Base-by-base conservation (phyloP, 2,329 filamentous ascomycete genomes). In the Epichloe elymi region DNA sequence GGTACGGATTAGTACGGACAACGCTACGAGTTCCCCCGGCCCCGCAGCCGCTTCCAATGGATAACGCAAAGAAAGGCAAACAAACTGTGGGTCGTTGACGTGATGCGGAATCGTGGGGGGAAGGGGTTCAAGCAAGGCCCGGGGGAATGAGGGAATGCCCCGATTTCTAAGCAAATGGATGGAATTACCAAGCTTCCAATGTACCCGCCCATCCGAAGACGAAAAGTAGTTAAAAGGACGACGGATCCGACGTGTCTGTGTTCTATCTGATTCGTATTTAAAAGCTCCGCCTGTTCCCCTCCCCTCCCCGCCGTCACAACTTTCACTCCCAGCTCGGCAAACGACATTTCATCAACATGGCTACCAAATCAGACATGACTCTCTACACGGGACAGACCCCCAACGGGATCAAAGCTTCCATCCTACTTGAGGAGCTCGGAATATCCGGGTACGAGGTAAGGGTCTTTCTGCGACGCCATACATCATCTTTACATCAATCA, bases 391-490 rank as follows among this genome's bases (percentile, higher is more conserved):
- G 78, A 12, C 78, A 82, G 61, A 95, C 90, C 48, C 88, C 90
- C 44, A 95, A 95, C 69, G 88, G 89, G 56, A 85, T 93, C 74
- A 95, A 95, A 67, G 79, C 88, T 55, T 89, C 86, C 51, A 95
- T 95, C 57, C 76, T 87, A 10, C 72, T 96, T 15, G 88, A 94
- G 69, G 89, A 95, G 70, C 76, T 95, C 4, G 84, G 83, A 58
- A 71, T 94, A 30, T 10, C 26, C 40, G 79, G 84, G n/a, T 95
- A 95, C 71, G 82, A 88, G 68, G 78, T 82, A 49, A 43, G 52
- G 14, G 15, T 44, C 15, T 15, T 19, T 33, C 17, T 43, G 8
- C 38, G 3, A 5, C 10, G 26, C n/a, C 38, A 11, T 8, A n/a
- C 4, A 19, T 12, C 47, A 23, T 49, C 15, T 30, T 17, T 4